phyloP scores from a whole-genome alignment of 371 early-diverging fungal species.

The Mucor saturninus region DNA sequence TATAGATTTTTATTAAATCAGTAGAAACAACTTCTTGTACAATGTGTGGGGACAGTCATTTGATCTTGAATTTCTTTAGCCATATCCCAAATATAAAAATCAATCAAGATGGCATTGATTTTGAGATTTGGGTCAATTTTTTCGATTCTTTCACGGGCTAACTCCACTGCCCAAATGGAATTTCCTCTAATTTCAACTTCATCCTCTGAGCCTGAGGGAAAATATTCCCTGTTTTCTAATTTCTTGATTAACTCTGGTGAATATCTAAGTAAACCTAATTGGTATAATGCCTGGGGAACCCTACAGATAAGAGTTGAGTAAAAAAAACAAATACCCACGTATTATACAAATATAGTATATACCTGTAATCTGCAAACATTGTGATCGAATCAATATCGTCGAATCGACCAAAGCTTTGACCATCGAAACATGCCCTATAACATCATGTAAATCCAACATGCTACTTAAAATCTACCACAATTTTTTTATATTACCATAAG shows the following conservation, averaged over 20 bases:
- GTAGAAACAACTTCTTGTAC: slow-evolving; percentile 79
- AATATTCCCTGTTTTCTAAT: slow-evolving; percentile 48
- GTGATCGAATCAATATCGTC: slow-evolving; percentile 83
- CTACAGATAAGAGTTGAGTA: slow-evolving; percentile 23
- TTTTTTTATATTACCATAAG: slow-evolving; percentile 61
- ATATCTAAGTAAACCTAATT: slow-evolving; percentile 75
- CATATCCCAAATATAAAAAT: slow-evolving; percentile 90
- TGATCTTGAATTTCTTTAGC: slow-evolving; percentile 72
- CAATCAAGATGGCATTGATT: slow-evolving; percentile 80
- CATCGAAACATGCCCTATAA: slow-evolving; percentile 84
- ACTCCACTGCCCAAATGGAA: slow-evolving; percentile 87
- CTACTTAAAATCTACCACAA: not conserved
- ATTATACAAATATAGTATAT: slow-evolving; percentile 3
- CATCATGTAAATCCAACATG: not conserved
- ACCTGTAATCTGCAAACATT: slow-evolving; percentile 94
- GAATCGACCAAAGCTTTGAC: slow-evolving; percentile 66
- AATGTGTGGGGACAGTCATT: slow-evolving; percentile 76
- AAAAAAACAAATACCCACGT: not conserved
- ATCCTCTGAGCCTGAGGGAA: slow-evolving; percentile 65
- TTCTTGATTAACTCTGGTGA: slow-evolving; percentile 58
- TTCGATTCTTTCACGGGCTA: slow-evolving; percentile 59
- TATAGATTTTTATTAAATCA: slow-evolving; percentile 25
- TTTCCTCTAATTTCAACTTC: slow-evolving; percentile 90
- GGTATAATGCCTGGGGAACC: slow-evolving; percentile 73
- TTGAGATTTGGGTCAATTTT: slow-evolving; percentile 29